Conservation (phyloP, 2,329 filamentous ascomycete species). For the Sporothrix mexicana region DNA sequence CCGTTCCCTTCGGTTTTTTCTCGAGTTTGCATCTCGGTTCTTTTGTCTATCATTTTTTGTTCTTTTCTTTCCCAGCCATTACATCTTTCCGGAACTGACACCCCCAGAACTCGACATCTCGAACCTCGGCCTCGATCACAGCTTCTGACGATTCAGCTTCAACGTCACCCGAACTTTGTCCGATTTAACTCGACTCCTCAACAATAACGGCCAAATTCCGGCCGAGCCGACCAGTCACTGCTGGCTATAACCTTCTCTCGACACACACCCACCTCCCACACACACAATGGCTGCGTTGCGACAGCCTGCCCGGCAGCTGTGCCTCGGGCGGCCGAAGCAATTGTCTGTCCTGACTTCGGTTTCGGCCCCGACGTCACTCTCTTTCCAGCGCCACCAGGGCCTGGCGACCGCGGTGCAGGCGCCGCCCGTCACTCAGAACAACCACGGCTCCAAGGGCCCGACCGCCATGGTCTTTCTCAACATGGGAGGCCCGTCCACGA, state of each 20-base stretch:
- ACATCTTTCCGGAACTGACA: not conserved
- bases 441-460: conserved; percentile 72
- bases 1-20: not conserved
- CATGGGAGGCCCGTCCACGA: conserved; percentile 94
- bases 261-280: not conserved
- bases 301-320: conserved; percentile 41
- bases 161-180: not conserved
- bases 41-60: not conserved
- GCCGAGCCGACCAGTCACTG: not conserved
- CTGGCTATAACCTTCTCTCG: not conserved
- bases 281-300: conserved; percentile 45
- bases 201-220: no score
- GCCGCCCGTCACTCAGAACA: conserved; percentile 81
- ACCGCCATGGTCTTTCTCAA: conserved; percentile 99
- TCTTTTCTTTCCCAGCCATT: not conserved
- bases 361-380: not conserved
- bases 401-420: conserved; percentile 62
- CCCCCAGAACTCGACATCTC: not conserved
- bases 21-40: not conserved
- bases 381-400: conserved; percentile 49
- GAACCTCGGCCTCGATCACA: conserved; percentile 8
- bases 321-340: conserved; percentile 24
- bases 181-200: not conserved
- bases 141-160: not conserved
- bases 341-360: not conserved